These are phyloP conservation scores for Colletotrichum australisinense DNA, from an alignment of 2,329 filamentous ascomycete species.

Conservation along the genomic window DNA sequence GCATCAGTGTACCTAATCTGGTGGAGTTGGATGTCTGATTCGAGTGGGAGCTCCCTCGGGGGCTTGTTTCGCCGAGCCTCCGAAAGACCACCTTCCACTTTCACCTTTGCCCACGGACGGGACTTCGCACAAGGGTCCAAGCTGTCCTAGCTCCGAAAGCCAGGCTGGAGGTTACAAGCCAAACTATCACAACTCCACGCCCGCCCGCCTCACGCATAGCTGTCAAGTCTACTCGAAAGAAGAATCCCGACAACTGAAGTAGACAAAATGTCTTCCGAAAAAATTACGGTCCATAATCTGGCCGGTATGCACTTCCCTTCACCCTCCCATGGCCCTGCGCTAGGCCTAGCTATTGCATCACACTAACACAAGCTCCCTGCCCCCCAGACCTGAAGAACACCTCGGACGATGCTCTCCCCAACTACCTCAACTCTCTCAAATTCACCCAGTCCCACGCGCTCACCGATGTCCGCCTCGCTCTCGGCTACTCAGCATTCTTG, in stretches of 20 bases:
- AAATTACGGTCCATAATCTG: conserved; percentile 75
- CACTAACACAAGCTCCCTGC: conserved; percentile 34
- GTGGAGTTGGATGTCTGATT: not conserved
- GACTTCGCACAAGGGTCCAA: conserved; percentile 31
- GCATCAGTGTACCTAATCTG: not conserved
- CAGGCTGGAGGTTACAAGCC: conserved; percentile 35
- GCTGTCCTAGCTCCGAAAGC: conserved; percentile 29
- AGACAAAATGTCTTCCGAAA: conserved; percentile 59
- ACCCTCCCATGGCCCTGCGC: not conserved
- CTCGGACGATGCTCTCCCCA: conserved; percentile 91
- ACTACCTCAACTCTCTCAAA: conserved; percentile 89
- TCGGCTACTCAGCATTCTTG: conserved; percentile 86
- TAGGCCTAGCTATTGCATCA: conserved; percentile 18
- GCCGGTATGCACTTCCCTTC: conserved; percentile 58
- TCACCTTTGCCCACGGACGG: not conserved
- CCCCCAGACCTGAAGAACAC: conserved; percentile 91
- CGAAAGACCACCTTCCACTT: conserved; percentile 41
- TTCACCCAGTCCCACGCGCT: conserved; percentile 87
- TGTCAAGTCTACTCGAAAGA: not conserved
- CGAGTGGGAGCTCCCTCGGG: conserved; percentile 32
- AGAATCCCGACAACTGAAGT: too few species aligned
- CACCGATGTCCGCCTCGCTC: conserved; percentile 82
- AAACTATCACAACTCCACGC: conserved; percentile 23
- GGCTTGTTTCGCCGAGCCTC: conserved; percentile 32
- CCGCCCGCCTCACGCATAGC: not conserved